Evolutionary conservation across 1,284 basidiomycete species (phyloP), one percentile per base, ranked within the genome.

Genomic region (Afroboletus lepidellus): DNA sequence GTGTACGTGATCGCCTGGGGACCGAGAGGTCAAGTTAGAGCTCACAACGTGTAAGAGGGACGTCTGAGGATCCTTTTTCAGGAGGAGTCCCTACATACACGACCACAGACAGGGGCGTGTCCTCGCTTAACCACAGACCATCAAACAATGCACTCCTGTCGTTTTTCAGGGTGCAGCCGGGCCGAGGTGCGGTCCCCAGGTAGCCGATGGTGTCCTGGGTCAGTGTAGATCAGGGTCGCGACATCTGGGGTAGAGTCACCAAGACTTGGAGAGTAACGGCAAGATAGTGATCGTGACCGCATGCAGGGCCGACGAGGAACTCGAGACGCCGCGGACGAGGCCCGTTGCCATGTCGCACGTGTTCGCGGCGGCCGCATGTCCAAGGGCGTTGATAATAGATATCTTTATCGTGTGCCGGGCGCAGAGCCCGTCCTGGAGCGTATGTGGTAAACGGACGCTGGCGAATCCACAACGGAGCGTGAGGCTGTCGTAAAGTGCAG

Each of bases 311-410:
- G 25, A 25, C n/a, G 39, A 27, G 24, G 33, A 34, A 24, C 33
- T 24, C 39, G 43, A 32, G 59, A n/a, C 23, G 32, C 62, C 62
- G 60, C 62, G 63, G 60, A 53, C 41, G 15, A 47, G 43, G 16
- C 1, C 3, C 12, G 46, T 42, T 54, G 46, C 41, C 34, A 39
- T 42, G 48, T 41, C 36, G 56, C 49, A 37, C 46, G 41, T 23
- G 37, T 61, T 49, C 29, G 21, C 60, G 50, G 60, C 50, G 55
- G 60, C 38, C 49, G 41, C 57, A 57, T 62, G 60, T 47, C 30
- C 41, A 38, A 34, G n/a, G 36, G 29, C 18, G 8, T 5, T 12
- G 20, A 38, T 37, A 37, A 37, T 7, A 32, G 32, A 7, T 38
- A 16, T 37, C 37, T 38, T 33, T 36, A 23, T 56, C 21, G 54